These are phyloP conservation scores for Pseudogymnoascus sp. DNA, from an alignment of 2,329 filamentous ascomycete species.

Conservation along the genomic window DNA sequence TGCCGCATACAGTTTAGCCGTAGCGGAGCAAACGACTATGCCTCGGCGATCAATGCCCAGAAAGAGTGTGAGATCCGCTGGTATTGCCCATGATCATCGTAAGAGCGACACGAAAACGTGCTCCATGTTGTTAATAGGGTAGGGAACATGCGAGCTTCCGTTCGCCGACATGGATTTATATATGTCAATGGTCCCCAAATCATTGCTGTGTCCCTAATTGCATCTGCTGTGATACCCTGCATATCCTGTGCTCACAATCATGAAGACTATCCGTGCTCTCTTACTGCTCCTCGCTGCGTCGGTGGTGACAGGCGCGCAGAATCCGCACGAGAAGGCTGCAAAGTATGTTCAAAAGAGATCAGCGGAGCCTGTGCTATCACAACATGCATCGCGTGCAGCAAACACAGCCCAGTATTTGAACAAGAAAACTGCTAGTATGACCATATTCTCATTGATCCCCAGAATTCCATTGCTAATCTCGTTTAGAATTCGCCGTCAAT, in stretches of 20 bases:
- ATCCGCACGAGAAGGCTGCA: slow-evolving; percentile 14
- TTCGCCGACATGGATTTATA: neutral
- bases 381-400: slow-evolving; percentile 10
- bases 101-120: neutral
- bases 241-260: neutral
- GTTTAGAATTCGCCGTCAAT: slow-evolving; percentile 23
- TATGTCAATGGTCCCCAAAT: neutral
- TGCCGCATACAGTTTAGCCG: neutral
- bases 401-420: slow-evolving; percentile 16
- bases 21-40: neutral
- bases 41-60: neutral
- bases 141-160: neutral
- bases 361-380: slow-evolving; percentile 10
- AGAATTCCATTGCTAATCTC: neutral
- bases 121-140: neutral
- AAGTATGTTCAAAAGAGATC: slow-evolving; percentile 14
- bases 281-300: slow-evolving; percentile 13
- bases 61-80: neutral
- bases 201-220: neutral
- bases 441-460: neutral
- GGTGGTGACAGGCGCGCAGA: slow-evolving; percentile 30
- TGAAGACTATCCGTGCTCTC: neutral
- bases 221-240: neutral
- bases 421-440: slow-evolving; percentile 15
- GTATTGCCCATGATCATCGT: neutral